phyloP scores from a whole-genome alignment of 345 rosid genomes.

The Eucalyptus camaldulensis region DNA sequence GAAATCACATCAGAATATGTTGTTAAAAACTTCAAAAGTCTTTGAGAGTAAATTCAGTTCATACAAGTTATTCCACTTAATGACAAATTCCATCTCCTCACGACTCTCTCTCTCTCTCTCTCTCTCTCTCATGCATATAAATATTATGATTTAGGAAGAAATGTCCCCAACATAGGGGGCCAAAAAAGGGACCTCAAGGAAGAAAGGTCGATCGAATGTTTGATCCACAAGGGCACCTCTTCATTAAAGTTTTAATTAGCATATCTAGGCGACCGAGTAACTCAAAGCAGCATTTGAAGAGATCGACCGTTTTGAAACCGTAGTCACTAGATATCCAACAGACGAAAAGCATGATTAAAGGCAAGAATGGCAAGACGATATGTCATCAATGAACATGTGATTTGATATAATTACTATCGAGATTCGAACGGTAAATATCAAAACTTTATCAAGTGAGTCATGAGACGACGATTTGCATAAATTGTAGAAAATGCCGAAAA shows the following conservation, averaged over 20 bases:
- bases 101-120: background rate
- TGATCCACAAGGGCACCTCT: background rate
- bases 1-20: background rate
- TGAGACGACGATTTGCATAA: fast-evolving
- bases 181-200: background rate
- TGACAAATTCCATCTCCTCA: background rate
- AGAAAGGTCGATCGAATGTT: background rate
- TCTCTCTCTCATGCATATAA: background rate
- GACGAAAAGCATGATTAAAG: background rate
- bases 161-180: background rate
- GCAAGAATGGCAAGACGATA: background rate
- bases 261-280: background rate
- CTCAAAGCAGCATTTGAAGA: background rate
- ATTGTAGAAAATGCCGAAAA: background rate
- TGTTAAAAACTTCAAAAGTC: background rate
- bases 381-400: background rate
- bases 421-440: background rate
- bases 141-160: background rate
- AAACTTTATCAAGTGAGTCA: background rate
- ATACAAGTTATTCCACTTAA: background rate
- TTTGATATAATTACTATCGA: fast-evolving
- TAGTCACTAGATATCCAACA: background rate
- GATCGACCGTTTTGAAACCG: fast-evolving
- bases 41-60: background rate
- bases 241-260: background rate